Conservation (phyloP, 83 land plant genomes). For the Thuja plicata region DNA sequence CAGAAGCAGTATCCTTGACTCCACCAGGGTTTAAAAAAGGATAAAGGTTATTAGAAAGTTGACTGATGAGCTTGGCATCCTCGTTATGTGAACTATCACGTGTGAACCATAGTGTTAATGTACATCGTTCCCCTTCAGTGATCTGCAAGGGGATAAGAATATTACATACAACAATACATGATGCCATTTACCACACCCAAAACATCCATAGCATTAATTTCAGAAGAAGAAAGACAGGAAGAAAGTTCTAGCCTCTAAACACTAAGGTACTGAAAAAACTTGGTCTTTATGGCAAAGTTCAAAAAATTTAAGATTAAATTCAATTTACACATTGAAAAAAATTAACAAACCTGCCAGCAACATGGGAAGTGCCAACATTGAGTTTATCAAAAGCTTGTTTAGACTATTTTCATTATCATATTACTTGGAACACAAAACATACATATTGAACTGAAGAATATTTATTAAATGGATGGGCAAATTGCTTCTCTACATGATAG, state of each 20-base stretch:
- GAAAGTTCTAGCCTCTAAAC: not conserved
- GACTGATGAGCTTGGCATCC: constrained; percentile 68
- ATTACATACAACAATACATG: not conserved
- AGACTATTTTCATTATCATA: not conserved
- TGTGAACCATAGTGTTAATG: constrained; percentile 87
- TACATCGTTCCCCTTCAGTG: constrained; percentile 78
- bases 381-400: not conserved
- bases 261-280: not conserved
- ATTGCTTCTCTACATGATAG: not conserved
- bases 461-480: not conserved
- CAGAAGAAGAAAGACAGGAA: not conserved
- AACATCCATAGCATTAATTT: not conserved
- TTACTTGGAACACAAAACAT: not conserved
- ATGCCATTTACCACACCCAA: not conserved
- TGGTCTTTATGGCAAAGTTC: not conserved
- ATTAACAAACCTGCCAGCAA: not conserved
- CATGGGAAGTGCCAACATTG: not conserved
- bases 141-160: constrained; percentile 39
- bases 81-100: constrained; percentile 71
- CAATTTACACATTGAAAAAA: no score
- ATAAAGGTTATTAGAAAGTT: constrained; percentile 32
- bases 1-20: constrained; percentile 5
- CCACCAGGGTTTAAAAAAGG: not conserved
- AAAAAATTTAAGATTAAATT: not conserved
- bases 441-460: not conserved